Evolutionary conservation across 1,284 basidiomycete genomes (phyloP), one percentile per base, ranked within the genome.

Genomic region (Ceratobasidium sp.): DNA sequence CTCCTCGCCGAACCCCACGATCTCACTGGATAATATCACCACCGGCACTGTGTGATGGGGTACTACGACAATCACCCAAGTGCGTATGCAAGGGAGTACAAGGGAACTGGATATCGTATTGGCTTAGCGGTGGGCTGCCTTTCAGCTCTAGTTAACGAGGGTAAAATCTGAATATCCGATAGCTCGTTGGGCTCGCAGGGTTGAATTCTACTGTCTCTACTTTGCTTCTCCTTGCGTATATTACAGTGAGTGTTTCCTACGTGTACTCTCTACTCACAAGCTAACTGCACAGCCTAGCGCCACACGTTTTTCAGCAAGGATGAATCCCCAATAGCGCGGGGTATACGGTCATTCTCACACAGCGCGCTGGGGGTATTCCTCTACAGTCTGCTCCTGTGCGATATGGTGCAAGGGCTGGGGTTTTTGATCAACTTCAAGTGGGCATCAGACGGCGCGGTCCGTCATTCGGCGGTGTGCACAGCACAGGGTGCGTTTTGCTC

Each of bases 361-460:
- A 69, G n/a, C n/a, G n/a, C n/a, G n/a, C n/a, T n/a, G n/a, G n/a
- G n/a, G n/a, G n/a, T n/a, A n/a, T n/a, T n/a, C 43, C 51, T 69
- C 11, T 39, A 27, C 37, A 54, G 65, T 31, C 24, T 69, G 22
- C 37, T 69, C n/a, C 65, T 69, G 5, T 56, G 34, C 37, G 65
- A 69, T 46, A 41, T 58, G 49, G n/a, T 69, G 13, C 65, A 69
- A 58, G 65, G 65, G 5, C 5, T 51, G 27, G 65, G 51, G 22
- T 69, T 69, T 46, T 34, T 37, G 14, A 56, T 69, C 34, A 69
- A 58, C 53, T 58, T 56, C 37, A 69, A 58, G 43, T 69, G 65
- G 65, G 65, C 65, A 22, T 51, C 27, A 7, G 51, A 69, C 11
- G 65, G 65, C 6, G 56, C 51, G 14, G 56, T 69, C 51, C 37